These are phyloP conservation scores for Juncus effusus DNA, from an alignment of 176 grass and related monocot genomes.

Conservation along the genomic window DNA sequence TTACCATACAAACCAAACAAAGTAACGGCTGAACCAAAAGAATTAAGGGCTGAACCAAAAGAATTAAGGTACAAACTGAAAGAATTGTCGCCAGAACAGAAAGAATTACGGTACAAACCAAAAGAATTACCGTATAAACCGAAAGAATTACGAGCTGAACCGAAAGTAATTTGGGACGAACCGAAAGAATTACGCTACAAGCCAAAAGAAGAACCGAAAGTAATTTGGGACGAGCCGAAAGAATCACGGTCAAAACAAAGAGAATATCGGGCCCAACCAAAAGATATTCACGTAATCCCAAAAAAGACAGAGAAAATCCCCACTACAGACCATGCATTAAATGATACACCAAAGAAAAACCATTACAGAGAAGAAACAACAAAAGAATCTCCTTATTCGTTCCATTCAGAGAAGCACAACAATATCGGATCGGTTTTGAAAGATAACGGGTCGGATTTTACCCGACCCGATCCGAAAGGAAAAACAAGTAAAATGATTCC, in stretches of 20 bases:
- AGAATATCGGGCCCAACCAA: constrained; percentile 38
- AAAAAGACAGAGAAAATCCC: constrained; percentile 37
- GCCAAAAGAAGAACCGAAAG: constrained; percentile 55
- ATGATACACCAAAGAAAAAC: constrained; percentile 32
- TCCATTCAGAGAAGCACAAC: constrained; percentile 49
- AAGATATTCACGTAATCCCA: constrained; percentile 74
- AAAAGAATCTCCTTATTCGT: constrained; percentile 33
- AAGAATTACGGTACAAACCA: constrained; percentile 27
- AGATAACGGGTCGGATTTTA: constrained; percentile 31
- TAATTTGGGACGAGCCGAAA: constrained; percentile 35
- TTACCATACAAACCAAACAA: constrained; percentile 31
- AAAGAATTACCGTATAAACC: constrained; percentile 35
- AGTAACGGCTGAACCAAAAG: constrained; percentile 21
- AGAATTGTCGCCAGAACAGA: constrained; percentile 26
- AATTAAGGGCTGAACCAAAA: constrained; percentile 45
- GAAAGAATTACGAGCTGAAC: constrained; percentile 40
- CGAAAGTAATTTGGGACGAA: constrained; percentile 49
- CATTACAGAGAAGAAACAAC: constrained; percentile 36
- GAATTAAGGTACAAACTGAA: constrained; percentile 33
- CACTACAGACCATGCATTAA: constrained; percentile 1
- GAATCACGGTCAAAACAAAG: constrained; percentile 28
- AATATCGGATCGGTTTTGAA: constrained; percentile 1
- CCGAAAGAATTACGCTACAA: constrained; percentile 26
- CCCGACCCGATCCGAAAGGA: constrained; percentile 33
- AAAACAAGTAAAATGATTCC: constrained; percentile 51